Conservation (phyloP, 306 rosid genomes). For the Boehmeria nivea region DNA sequence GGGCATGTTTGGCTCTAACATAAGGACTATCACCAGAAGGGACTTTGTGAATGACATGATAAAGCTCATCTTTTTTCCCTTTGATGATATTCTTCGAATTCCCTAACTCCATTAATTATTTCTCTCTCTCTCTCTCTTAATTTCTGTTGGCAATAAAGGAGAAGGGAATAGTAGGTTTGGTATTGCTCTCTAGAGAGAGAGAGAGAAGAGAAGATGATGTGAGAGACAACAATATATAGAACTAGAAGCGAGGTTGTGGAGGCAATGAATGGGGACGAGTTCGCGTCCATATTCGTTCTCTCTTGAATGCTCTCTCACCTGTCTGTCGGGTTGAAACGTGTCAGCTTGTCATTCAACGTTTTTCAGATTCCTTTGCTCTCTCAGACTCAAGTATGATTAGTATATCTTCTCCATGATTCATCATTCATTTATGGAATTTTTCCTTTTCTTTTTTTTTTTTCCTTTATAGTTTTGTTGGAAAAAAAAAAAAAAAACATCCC, state of each 20-base stretch:
- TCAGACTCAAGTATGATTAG: neutral
- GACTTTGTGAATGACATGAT: conserved; percentile 78
- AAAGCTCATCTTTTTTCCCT: conserved; percentile 58
- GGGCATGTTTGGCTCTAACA: conserved; percentile 93
- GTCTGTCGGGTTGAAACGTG: conserved; percentile 19
- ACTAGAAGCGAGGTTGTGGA: neutral
- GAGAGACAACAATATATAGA: conserved; percentile 1
- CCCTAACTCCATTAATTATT: conserved; percentile 29
- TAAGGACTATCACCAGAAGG: conserved; percentile 81
- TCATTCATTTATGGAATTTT: neutral
- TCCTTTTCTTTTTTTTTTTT: neutral
- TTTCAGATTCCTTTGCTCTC: neutral
- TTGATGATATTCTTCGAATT: conserved; percentile 19
- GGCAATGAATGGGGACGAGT: neutral
- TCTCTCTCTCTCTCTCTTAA: neutral
- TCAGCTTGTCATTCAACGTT: neutral
- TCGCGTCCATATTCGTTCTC: conserved; percentile 10
- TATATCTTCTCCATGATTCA: conserved; percentile 1
- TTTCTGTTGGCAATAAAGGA: no score
- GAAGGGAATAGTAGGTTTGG: conserved; percentile 9
- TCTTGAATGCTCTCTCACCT: neutral
- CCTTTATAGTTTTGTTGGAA: no score
- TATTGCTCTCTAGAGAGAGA: neutral
- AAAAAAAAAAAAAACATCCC: no score
- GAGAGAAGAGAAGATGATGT: neutral